A percentile compares a stretch with the other conserved stretches of the same genome.
Evolutionary conservation across 108 stramenopile species (phyloP).

Genomic region (Cyclotella cryptica): DNA sequence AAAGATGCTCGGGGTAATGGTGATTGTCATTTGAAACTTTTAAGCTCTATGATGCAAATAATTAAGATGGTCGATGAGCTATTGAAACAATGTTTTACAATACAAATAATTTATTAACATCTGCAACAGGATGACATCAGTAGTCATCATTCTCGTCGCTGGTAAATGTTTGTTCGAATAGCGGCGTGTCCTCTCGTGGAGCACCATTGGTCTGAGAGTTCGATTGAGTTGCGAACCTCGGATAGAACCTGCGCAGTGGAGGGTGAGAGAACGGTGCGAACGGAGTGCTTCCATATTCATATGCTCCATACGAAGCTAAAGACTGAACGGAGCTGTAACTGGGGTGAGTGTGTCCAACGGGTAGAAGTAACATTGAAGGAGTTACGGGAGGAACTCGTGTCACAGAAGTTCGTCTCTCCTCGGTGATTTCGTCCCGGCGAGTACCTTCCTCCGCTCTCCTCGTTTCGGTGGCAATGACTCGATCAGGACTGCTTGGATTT

Average conservation of each 20-base stretch:
- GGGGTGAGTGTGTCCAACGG: constrained; percentile 20
- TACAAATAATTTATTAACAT: no score
- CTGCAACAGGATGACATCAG: neutral
- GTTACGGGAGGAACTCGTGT: constrained; percentile 17
- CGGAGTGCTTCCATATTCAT: neutral
- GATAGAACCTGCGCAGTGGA: constrained; percentile 1
- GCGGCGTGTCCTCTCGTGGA: constrained; percentile 13
- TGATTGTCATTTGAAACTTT: no score
- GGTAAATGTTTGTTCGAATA: constrained; percentile 3
- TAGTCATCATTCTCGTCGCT: constrained; percentile 12
- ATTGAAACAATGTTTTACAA: no score
- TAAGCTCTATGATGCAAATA: no score
- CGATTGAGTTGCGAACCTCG: neutral
- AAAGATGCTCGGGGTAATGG: no score
- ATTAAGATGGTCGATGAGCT: no score
- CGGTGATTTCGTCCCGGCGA: neutral
- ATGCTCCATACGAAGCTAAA: neutral
- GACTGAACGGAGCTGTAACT: constrained; percentile 22
- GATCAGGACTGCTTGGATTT: neutral
- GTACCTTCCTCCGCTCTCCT: constrained; percentile 1
- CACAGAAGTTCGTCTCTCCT: constrained; percentile 14
- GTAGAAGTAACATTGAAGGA: constrained; percentile 25
- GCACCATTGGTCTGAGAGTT: neutral
- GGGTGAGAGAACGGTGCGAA: constrained; percentile 15
- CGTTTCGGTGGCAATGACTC: constrained; percentile 6